These are phyloP conservation scores for Neonectria neomacrospora DNA, from an alignment of 2,329 filamentous ascomycete species.

Conservation along the genomic window DNA sequence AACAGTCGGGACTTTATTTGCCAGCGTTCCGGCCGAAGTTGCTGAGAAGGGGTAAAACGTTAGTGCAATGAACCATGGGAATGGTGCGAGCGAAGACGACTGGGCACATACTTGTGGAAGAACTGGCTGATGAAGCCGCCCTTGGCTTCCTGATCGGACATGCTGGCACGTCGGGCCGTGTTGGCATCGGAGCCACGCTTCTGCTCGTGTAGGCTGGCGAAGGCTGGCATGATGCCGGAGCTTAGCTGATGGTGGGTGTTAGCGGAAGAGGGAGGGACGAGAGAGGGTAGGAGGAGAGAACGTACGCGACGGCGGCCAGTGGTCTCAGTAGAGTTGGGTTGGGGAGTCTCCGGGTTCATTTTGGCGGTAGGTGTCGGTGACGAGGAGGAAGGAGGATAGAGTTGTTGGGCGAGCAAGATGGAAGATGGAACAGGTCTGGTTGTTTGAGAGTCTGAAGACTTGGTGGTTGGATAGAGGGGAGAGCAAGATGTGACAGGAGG, in stretches of 20 bases:
- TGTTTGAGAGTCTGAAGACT: not conserved
- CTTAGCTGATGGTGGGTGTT: slow-evolving; percentile 46
- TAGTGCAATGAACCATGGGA: not conserved
- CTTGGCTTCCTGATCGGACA: slow-evolving; percentile 63
- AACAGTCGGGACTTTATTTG: slow-evolving; percentile 40
- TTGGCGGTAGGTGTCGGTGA: slow-evolving; percentile 20
- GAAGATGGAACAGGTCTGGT: not conserved
- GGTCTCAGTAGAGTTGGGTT: slow-evolving; percentile 32
- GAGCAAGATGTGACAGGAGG: not conserved
- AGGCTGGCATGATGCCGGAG: slow-evolving; percentile 59
- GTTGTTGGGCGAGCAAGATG: not conserved
- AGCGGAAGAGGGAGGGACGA: slow-evolving; percentile 4
- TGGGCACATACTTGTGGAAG: slow-evolving; percentile 64
- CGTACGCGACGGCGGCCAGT: slow-evolving; percentile 47
- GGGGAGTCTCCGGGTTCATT: slow-evolving; percentile 47
- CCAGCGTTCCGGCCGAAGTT: slow-evolving; percentile 49
- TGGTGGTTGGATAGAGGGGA: not conserved
- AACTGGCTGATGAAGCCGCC: slow-evolving; percentile 64
- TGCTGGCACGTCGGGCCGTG: slow-evolving; percentile 62
- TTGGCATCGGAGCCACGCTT: slow-evolving; percentile 60
- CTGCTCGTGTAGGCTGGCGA: slow-evolving; percentile 62
- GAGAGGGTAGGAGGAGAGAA: not conserved
- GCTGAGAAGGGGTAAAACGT: slow-evolving; percentile 30
- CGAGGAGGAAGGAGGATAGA: not conserved
- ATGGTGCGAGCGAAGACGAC: not conserved